A percentile compares a stretch with the other conserved stretches of the same genome.
Evolutionary conservation across 2,329 filamentous ascomycete species (phyloP).

Genomic region (Aspergillus flavus): DNA sequence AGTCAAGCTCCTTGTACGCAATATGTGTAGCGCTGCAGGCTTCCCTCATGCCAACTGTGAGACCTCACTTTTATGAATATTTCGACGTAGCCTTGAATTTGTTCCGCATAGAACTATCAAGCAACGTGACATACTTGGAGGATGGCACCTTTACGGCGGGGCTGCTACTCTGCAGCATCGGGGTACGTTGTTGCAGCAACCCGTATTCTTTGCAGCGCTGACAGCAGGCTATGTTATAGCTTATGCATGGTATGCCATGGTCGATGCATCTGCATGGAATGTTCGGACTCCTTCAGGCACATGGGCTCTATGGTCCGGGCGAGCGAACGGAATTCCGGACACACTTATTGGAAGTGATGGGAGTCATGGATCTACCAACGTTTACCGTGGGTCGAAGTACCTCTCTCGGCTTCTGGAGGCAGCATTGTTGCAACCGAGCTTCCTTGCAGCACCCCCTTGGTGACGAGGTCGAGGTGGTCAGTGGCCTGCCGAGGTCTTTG

Average conservation of each 20-base stretch:
- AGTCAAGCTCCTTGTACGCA: conserved; percentile 31
- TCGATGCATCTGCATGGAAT: conserved; percentile 36
- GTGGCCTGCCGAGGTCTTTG: conserved; percentile 31
- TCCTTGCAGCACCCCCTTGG: neutral
- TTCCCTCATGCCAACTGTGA: conserved; percentile 19
- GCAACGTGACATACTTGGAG: conserved; percentile 20
- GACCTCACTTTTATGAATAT: conserved; percentile 29
- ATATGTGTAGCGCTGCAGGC: conserved; percentile 34
- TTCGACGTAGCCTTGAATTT: conserved; percentile 29
- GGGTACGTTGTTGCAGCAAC: conserved; percentile 21
- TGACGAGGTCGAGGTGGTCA: conserved; percentile 28
- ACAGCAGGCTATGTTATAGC: conserved; percentile 13
- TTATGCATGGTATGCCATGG: conserved; percentile 34
- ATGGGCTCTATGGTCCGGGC: conserved; percentile 12
- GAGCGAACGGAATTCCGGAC: conserved; percentile 20
- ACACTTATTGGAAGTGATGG: conserved; percentile 36
- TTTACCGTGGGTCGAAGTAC: conserved; percentile 30
- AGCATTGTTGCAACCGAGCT: conserved; percentile 24
- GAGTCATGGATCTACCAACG: conserved; percentile 33
- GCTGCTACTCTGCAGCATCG: conserved; percentile 35
- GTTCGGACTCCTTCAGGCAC: conserved; percentile 31
- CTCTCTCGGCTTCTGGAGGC: conserved; percentile 32
- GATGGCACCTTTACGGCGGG: conserved; percentile 35
- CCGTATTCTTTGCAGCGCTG: neutral
- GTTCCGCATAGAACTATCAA: conserved; percentile 31